Evolutionary conservation across 2,329 filamentous ascomycete species (phyloP).

Genomic region (Botrytis elliptica): DNA sequence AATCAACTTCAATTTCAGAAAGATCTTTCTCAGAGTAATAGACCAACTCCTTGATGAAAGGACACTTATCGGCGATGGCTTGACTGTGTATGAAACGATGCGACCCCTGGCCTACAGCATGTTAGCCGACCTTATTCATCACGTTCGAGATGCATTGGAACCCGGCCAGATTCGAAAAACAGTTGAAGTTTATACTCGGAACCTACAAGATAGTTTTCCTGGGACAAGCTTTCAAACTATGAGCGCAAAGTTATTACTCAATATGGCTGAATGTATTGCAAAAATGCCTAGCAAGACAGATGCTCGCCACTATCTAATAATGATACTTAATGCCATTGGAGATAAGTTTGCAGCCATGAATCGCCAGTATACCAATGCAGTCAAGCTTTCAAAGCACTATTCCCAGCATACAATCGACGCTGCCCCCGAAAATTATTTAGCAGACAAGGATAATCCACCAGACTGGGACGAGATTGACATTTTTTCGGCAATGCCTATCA

Average conservation of each 20-base stretch:
- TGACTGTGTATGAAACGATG: constrained; percentile 97
- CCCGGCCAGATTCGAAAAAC: constrained; percentile 93
- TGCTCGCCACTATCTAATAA: constrained; percentile 90
- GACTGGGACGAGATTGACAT: constrained; percentile 99
- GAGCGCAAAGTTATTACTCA: constrained; percentile 94
- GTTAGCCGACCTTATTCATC: constrained; percentile 96
- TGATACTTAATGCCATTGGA: constrained; percentile 95
- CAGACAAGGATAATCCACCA: constrained; percentile 75
- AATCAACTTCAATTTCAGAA: constrained; percentile 97
- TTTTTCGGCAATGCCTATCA: constrained; percentile 93
- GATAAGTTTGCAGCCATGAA: constrained; percentile 99
- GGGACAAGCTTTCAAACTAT: constrained; percentile 99
- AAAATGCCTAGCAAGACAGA: constrained; percentile 92
- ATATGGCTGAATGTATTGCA: constrained; percentile 97
- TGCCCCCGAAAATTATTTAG: constrained; percentile 75
- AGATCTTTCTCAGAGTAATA: constrained; percentile 92
- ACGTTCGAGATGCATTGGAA: constrained; percentile 84
- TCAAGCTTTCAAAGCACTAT: constrained; percentile 83
- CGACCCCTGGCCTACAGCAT: constrained; percentile 95
- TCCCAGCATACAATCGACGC: constrained; percentile 63
- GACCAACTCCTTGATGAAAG: constrained; percentile 92
- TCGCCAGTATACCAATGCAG: constrained; percentile 87
- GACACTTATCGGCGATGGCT: constrained; percentile 89
- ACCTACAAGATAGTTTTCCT: constrained; percentile 91
- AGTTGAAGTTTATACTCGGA: constrained; percentile 95